Evolutionary conservation across 805 yeast genomes (phyloP).

Genomic region (Candida insectorum): DNA sequence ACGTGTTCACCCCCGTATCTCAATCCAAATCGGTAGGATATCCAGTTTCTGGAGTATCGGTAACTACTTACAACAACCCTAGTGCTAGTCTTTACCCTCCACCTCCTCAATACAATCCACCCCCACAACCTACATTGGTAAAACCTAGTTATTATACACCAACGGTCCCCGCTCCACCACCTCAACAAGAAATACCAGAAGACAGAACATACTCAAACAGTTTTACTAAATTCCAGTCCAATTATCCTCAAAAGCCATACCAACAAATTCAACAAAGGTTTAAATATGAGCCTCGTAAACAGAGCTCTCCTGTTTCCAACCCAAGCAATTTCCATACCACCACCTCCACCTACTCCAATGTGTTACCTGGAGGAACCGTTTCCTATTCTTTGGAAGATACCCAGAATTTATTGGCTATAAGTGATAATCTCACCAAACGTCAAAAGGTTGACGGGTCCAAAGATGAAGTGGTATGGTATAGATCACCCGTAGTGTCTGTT

Average conservation of each 20-base stretch:
- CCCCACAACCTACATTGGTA: no score
- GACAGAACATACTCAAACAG: conserved; percentile 2
- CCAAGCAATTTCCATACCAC: conserved; percentile 21
- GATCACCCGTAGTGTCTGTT: conserved; percentile 56
- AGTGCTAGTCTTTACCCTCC: background rate
- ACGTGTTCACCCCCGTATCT: conserved; percentile 42
- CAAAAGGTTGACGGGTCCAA: conserved; percentile 14
- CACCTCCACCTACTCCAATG: conserved; percentile 32
- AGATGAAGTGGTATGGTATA: conserved; percentile 53
- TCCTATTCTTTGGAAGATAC: conserved; percentile 28
- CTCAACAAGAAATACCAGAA: conserved; percentile 4
- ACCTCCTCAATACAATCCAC: background rate
- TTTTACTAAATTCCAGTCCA: conserved; percentile 5
- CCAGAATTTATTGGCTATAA: conserved; percentile 15
- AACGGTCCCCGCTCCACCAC: background rate
- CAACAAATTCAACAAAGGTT: conserved; percentile 4
- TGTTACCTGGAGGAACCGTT: conserved; percentile 37
- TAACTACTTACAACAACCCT: background rate
- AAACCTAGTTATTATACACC: background rate
- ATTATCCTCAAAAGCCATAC: conserved; percentile 2
- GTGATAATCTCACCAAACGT: conserved; percentile 24
- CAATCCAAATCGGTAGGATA: conserved; percentile 28
- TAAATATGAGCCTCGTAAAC: background rate
- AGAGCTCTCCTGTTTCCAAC: conserved; percentile 3
- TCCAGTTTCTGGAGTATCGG: background rate